These are phyloP conservation scores for Lonicera japonica DNA, from an alignment of 129 eudicot genomes.

Conservation along the genomic window DNA sequence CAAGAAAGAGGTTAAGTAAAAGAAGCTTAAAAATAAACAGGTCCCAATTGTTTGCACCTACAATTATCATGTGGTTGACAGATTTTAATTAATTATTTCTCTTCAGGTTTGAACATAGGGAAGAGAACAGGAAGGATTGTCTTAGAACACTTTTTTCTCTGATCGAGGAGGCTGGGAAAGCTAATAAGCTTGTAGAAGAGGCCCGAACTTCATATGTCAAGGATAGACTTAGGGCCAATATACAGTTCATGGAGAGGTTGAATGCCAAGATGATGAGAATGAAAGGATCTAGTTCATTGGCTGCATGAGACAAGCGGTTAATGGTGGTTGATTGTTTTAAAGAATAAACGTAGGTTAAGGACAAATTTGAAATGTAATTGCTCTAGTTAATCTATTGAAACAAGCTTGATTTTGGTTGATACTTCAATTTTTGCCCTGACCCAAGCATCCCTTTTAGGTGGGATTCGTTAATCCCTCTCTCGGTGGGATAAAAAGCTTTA, in stretches of 20 bases:
- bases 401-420: neutral
- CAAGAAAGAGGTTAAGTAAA: no score
- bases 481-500: no score
- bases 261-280: conserved; percentile 43
- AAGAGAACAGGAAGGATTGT: conserved; percentile 98
- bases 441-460: no score
- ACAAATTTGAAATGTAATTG: neutral
- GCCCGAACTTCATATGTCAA: conserved; percentile 56
- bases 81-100: neutral
- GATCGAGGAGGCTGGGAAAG: conserved; percentile 90
- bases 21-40: no score
- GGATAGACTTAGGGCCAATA: conserved; percentile 67
- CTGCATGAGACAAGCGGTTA: conserved; percentile 29
- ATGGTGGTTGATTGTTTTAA: neutral
- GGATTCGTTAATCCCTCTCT: no score
- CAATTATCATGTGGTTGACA: neutral
- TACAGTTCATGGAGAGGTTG: conserved; percentile 65
- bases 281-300: conserved; percentile 16
- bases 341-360: neutral
- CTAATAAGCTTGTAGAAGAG: conserved; percentile 55
- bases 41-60: no score
- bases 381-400: neutral
- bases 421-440: neutral
- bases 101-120: conserved; percentile 85
- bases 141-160: conserved; percentile 69